phyloP scores from a whole-genome alignment of 2,329 filamentous ascomycete species.

The Samsoniella hepiali region DNA sequence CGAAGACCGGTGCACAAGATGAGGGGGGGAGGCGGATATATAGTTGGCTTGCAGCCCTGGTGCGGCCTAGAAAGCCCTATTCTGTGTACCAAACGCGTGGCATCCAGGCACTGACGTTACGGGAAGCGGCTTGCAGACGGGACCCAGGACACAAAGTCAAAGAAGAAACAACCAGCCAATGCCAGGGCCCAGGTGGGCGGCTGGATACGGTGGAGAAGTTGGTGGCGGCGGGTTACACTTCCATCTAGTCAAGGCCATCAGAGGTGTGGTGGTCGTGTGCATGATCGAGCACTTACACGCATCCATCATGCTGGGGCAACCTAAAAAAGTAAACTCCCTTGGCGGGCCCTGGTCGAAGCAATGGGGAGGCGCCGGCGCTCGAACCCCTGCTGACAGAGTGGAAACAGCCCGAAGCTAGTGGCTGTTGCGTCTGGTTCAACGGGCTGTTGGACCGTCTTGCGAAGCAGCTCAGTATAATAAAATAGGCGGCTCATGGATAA shows the following conservation, averaged over 20 bases:
- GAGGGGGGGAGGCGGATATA: slow-evolving; percentile 8
- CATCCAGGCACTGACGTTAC: background rate
- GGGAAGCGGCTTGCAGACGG: background rate
- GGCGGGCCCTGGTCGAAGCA: slow-evolving; percentile 6
- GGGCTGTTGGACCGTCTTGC: background rate
- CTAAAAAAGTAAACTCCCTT: background rate
- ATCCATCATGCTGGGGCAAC: background rate
- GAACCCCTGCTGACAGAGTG: background rate
- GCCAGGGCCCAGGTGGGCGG: background rate
- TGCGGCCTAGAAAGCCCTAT: background rate
- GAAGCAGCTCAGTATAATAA: background rate
- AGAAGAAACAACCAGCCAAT: slow-evolving; percentile 2
- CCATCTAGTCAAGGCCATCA: background rate
- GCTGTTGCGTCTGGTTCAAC: background rate
- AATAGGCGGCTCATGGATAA: background rate
- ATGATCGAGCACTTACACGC: background rate
- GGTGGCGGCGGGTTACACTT: background rate
- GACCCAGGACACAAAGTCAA: slow-evolving; percentile 3
- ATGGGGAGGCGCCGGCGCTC: slow-evolving; percentile 1
- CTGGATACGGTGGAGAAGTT: background rate
- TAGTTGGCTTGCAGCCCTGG: background rate
- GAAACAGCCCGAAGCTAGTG: slow-evolving; percentile 2
- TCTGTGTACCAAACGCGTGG: background rate
- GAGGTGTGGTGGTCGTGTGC: background rate
- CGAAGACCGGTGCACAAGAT: background rate